These are phyloP conservation scores for Colletotrichum spinosum DNA, from an alignment of 2,329 filamentous ascomycete species.

Conservation along the genomic window DNA sequence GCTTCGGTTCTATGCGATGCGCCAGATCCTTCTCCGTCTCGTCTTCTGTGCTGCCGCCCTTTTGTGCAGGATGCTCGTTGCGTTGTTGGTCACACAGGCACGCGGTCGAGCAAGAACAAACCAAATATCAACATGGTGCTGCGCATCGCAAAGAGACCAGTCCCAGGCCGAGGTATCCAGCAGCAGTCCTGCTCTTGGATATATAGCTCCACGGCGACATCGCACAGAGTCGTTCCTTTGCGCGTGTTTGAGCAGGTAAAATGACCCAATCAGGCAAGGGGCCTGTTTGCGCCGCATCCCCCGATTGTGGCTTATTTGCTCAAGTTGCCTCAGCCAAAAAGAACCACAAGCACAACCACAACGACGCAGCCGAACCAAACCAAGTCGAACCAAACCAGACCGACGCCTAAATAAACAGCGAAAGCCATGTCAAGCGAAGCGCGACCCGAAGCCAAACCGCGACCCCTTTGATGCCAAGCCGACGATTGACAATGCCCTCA, in stretches of 20 bases:
- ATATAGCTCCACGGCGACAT: neutral
- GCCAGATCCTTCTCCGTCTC: neutral
- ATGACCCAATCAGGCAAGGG: constrained; percentile 26
- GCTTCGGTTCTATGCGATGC: neutral
- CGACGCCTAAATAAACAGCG: no score
- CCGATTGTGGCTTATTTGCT: neutral
- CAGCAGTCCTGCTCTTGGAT: neutral
- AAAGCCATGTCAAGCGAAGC: no score
- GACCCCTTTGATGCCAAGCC: no score
- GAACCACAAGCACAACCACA: neutral
- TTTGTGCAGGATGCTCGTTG: no score
- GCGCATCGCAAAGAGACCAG: no score
- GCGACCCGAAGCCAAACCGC: no score
- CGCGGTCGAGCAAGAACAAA: no score
- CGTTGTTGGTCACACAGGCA: no score
- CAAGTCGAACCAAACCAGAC: no score
- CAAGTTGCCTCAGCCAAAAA: constrained; percentile 25
- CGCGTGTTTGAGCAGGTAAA: constrained; percentile 36
- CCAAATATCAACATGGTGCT: no score
- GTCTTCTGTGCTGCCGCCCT: neutral
- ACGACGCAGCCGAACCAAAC: neutral
- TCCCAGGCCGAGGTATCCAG: neutral
- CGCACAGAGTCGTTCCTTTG: constrained; percentile 7
- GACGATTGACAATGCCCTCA: no score
- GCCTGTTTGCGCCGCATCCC: constrained; percentile 3